Percentiles rank a stretch among this genome's conserved stretches.
Conservation (phyloP, 106 monocot genomes). For the Vanilla planifolia region DNA sequence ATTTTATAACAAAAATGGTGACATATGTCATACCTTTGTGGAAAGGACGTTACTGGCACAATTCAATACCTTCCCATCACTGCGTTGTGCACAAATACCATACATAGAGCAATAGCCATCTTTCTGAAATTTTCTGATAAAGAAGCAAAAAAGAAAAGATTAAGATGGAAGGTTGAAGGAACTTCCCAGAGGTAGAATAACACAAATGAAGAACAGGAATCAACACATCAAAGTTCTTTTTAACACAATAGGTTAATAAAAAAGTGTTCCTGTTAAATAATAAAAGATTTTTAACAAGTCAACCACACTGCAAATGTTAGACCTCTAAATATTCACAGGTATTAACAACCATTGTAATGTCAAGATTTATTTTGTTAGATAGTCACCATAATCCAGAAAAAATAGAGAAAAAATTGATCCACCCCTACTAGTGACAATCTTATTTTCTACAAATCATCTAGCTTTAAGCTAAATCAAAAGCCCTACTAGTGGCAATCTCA, state of each 20-base stretch:
- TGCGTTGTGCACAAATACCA: constrained; percentile 68
- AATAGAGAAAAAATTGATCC: too few relatives aligned
- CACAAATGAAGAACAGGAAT: too few relatives aligned
- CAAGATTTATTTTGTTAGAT: too few relatives aligned
- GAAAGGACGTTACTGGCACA: constrained; percentile 38
- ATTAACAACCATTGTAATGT: too few relatives aligned
- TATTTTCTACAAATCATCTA: too few relatives aligned
- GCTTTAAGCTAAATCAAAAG: too few relatives aligned
- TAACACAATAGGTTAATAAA: neutral
- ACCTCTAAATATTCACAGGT: too few relatives aligned
- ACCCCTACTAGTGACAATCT: too few relatives aligned
- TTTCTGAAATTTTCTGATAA: constrained; percentile 30
- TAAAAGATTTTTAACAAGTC: neutral
- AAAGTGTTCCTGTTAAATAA: neutral
- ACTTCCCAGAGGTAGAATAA: too few relatives aligned
- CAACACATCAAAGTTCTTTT: neutral
- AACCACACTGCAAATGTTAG: neutral
- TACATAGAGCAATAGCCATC: constrained; percentile 88
- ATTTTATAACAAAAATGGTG: neutral
- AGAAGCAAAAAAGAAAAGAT: constrained; percentile 1
- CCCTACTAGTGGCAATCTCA: too few relatives aligned
- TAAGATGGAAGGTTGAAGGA: neutral
- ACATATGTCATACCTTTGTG: constrained; percentile 44
- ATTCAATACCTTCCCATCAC: constrained; percentile 77
- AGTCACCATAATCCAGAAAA: too few relatives aligned